These are phyloP conservation scores for Populus simonii DNA, from an alignment of 345 rosid species.

Conservation along the genomic window DNA sequence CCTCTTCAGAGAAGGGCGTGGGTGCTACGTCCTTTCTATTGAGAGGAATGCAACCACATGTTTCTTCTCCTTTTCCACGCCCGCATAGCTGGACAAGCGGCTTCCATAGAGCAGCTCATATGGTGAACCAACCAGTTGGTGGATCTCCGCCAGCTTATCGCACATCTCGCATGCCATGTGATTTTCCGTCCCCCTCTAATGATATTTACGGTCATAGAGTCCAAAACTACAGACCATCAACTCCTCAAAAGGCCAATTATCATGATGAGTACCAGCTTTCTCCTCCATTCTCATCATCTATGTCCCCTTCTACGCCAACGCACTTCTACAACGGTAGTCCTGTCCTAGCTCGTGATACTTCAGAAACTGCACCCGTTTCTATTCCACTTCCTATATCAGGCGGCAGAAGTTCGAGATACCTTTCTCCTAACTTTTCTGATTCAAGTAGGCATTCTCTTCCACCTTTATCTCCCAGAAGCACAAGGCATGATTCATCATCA, in stretches of 20 bases:
- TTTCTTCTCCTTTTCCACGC: conserved; percentile 51
- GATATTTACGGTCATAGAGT: conserved; percentile 38
- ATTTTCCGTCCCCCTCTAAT: conserved; percentile 47
- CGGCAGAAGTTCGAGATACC: conserved; percentile 45
- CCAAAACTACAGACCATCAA: conserved; percentile 35
- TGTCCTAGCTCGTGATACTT: conserved; percentile 37
- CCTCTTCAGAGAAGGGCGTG: conserved; percentile 55
- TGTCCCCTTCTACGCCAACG: conserved; percentile 67
- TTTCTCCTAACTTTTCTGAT: conserved; percentile 75
- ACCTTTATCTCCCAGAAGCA: conserved; percentile 75
- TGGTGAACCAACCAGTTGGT: conserved; percentile 38
- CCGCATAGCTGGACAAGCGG: conserved; percentile 98
- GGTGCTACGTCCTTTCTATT: conserved; percentile 53
- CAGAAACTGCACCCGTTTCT: conserved; percentile 79
- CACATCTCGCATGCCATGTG: conserved; percentile 39
- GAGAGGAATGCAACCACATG: conserved; percentile 50
- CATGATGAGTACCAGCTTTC: conserved; percentile 74
- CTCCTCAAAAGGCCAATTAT: conserved; percentile 31
- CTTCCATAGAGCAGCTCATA: conserved; percentile 50
- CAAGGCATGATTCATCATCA: conserved; percentile 64
- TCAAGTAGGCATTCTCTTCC: conserved; percentile 75
- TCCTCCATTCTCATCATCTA: conserved; percentile 78
- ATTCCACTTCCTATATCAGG: conserved; percentile 57
- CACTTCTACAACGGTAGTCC: conserved; percentile 41
- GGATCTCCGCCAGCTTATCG: conserved; percentile 59